Evolutionary conservation across 768 basidiomycete species (phyloP).

Genomic region (Amanita inopinata): DNA sequence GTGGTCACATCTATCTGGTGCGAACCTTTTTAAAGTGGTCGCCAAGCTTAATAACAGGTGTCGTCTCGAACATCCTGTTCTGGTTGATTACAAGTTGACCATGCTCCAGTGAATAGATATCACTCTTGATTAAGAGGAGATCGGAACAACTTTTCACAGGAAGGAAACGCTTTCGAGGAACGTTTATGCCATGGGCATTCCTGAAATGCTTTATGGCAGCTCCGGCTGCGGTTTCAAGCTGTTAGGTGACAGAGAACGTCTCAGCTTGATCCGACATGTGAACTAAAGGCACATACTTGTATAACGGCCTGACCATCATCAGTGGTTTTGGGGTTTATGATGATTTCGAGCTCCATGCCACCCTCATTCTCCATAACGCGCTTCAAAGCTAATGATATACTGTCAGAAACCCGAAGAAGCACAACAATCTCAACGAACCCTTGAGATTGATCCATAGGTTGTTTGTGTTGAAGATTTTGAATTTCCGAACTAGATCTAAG

Average conservation of each 20-base stretch:
- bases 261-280: conserved; percentile 13
- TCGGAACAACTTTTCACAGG: conserved; percentile 87
- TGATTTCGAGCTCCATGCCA: conserved; percentile 87
- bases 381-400: conserved; percentile 56
- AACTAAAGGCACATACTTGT: conserved; percentile 32
- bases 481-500: conserved; percentile 54
- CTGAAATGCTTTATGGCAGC: conserved; percentile 92
- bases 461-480: conserved; percentile 91
- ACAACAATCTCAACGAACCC: conserved; percentile 28
- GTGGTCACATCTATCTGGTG: neutral
- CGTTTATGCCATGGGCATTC: conserved; percentile 89
- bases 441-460: conserved; percentile 75
- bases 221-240: conserved; percentile 88
- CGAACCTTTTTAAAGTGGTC: conserved; percentile 93
- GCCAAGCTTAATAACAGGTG: conserved; percentile 95
- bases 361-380: conserved; percentile 74
- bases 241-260: neutral
- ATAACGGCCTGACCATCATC: conserved; percentile 84
- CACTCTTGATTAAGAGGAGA: conserved; percentile 82
- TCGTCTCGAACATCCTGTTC: conserved; percentile 72
- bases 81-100: conserved; percentile 83
- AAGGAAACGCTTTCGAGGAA: conserved; percentile 89
- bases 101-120: conserved; percentile 85
- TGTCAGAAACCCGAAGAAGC: conserved; percentile 8
- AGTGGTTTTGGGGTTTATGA: conserved; percentile 83